These are phyloP conservation scores for Extremus antarcticus DNA, from an alignment of 495 filamentous ascomycete genomes.

Conservation along the genomic window DNA sequence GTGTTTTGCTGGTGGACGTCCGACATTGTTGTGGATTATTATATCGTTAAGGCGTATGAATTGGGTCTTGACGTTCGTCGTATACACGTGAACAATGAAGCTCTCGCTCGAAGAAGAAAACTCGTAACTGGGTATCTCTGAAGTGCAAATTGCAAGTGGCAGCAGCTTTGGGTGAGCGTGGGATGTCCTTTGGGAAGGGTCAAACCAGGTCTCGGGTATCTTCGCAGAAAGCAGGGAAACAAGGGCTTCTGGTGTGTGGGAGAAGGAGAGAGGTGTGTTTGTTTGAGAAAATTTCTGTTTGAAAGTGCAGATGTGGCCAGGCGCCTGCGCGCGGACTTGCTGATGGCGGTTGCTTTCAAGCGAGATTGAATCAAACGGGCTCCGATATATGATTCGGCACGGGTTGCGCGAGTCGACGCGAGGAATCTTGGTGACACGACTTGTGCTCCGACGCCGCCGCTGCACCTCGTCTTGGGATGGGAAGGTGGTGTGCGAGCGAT, in stretches of 20 bases:
- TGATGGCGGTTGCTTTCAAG: background rate
- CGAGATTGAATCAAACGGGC: background rate
- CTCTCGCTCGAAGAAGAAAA: no score
- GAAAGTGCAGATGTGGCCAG: background rate
- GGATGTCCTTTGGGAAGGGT: no score
- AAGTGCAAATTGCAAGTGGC: background rate
- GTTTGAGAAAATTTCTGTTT: background rate
- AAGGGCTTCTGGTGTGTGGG: background rate
- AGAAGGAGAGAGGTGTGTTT: background rate
- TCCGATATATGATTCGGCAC: background rate
- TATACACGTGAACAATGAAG: no score
- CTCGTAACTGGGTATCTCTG: background rate
- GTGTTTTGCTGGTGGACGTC: conserved; percentile 32
- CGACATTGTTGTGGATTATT: conserved; percentile 40
- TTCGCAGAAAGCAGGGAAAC: background rate
- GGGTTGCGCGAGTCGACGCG: background rate
- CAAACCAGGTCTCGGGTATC: background rate
- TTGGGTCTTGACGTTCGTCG: no score
- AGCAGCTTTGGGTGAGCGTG: background rate
- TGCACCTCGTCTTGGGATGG: no score
- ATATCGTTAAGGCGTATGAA: background rate
- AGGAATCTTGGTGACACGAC: no score
- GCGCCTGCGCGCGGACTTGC: background rate
- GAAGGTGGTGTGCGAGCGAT: no score
- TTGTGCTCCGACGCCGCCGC: no score